Conservation (phyloP, 2,329 filamentous ascomycete genomes). For the Pezicula carpinea region DNA sequence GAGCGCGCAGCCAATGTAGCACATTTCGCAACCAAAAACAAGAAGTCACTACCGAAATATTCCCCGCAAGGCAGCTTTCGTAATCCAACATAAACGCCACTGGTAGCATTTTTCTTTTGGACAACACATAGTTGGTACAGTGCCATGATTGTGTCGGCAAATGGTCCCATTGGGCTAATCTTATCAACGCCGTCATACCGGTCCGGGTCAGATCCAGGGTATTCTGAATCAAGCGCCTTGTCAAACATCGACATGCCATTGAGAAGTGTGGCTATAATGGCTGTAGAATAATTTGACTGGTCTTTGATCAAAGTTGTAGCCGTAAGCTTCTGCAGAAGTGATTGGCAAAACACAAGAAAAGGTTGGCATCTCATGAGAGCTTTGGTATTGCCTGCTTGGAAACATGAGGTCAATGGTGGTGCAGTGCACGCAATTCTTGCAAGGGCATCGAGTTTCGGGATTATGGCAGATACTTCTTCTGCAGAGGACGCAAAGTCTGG, state of each 20-base stretch:
- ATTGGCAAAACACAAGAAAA: conserved; percentile 6
- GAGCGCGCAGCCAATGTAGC: conserved; percentile 5
- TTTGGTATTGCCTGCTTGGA: not conserved
- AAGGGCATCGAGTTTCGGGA: conserved; percentile 16
- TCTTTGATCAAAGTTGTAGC: conserved; percentile 8
- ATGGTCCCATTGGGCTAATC: conserved; percentile 7
- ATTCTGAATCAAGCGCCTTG: conserved; percentile 9
- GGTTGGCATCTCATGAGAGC: not conserved
- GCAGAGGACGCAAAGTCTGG: conserved; percentile 12
- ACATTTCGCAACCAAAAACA: conserved; percentile 11
- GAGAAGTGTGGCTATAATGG: conserved; percentile 20
- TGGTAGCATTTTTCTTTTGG: not conserved
- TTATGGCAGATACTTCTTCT: conserved; percentile 7
- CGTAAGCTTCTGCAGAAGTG: conserved; percentile 14
- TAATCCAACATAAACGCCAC: conserved; percentile 8
- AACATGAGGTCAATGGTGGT: not conserved
- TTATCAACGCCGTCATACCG: not conserved
- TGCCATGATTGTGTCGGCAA: conserved; percentile 13
- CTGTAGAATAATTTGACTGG: conserved; percentile 17
- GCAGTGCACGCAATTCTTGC: conserved; percentile 12
- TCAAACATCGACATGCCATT: conserved; percentile 20
- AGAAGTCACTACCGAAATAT: conserved; percentile 4
- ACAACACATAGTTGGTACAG: conserved; percentile 11
- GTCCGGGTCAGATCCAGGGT: not conserved
- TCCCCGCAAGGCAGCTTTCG: conserved; percentile 2